phyloP scores from a whole-genome alignment of 2,329 filamentous ascomycete species.

The Catunica adiposa region DNA sequence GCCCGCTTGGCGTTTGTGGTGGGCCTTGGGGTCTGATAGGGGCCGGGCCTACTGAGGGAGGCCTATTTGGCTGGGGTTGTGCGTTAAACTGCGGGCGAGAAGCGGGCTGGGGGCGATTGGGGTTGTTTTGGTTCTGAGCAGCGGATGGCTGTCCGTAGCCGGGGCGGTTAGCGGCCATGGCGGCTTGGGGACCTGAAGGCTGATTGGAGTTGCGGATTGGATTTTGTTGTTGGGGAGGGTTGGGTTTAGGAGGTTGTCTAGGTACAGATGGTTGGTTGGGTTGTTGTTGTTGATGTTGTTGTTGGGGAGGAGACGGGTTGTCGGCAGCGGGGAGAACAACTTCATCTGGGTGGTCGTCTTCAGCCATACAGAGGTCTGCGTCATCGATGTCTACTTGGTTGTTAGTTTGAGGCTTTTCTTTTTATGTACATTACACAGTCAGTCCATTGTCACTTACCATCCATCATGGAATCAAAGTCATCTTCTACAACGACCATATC shows the following conservation, averaged over 20 bases:
- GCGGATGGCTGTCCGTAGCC: constrained; percentile 2
- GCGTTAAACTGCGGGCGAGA: constrained; percentile 2
- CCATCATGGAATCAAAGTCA: constrained; percentile 18
- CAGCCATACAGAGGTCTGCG: constrained; percentile 53
- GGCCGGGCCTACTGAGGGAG: neutral
- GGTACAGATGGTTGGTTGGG: constrained; percentile 9
- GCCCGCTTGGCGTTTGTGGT: constrained; percentile 14
- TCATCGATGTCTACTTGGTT: constrained; percentile 49
- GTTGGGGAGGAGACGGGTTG: neutral
- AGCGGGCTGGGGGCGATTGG: neutral
- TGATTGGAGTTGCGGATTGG: constrained; percentile 16
- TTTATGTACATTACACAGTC: too few species aligned
- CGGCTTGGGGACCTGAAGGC: too few species aligned
- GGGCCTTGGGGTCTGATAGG: neutral
- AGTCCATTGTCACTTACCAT: constrained; percentile 14
- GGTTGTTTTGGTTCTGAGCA: neutral
- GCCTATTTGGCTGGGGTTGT: neutral
- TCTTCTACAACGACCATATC: constrained; percentile 12
- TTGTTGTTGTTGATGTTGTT: constrained; percentile 1
- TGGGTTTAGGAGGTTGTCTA: neutral
- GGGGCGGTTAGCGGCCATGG: neutral
- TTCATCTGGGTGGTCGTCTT: constrained; percentile 61
- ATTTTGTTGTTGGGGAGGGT: neutral
- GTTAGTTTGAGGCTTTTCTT: neutral
- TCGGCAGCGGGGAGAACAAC: constrained; percentile 35